Evolutionary conservation across 495 filamentous ascomycete species (phyloP).

Genomic region (Sordaria brevicollis): DNA sequence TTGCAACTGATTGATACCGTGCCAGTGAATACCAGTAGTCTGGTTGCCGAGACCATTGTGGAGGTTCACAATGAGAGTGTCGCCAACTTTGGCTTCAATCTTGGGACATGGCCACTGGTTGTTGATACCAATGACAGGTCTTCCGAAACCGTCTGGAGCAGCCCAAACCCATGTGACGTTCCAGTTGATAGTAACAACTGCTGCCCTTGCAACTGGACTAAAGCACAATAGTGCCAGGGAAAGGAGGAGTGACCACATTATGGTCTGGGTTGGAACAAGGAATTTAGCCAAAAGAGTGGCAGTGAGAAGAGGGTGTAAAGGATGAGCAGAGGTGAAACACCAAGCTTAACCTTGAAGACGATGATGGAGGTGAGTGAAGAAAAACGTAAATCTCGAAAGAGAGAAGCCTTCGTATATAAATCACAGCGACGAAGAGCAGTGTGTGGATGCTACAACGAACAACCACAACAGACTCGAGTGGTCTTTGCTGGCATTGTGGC

Average conservation of each 20-base stretch:
- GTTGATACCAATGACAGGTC: conserved; percentile 74
- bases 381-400: background rate
- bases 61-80: conserved; percentile 58
- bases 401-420: background rate
- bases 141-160: conserved; percentile 54
- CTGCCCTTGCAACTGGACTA: conserved; percentile 15
- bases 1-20: conserved; percentile 65
- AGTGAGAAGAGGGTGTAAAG: background rate
- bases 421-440: background rate
- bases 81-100: conserved; percentile 61
- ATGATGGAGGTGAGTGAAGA: background rate
- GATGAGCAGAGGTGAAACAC: background rate
- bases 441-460: background rate
- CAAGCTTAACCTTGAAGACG: background rate
- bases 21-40: conserved; percentile 67
- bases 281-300: background rate
- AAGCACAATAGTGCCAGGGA: conserved; percentile 12
- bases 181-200: conserved; percentile 39
- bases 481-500: background rate
- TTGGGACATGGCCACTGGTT: conserved; percentile 60
- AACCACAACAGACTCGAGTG: background rate
- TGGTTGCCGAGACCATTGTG: conserved; percentile 66
- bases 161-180: conserved; percentile 63
- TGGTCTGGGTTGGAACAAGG: background rate
- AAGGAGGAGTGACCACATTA: conserved; percentile 9